Evolutionary conservation across 116 monocot species (phyloP).

Genomic region (Phalaenopsis hybrid): DNA sequence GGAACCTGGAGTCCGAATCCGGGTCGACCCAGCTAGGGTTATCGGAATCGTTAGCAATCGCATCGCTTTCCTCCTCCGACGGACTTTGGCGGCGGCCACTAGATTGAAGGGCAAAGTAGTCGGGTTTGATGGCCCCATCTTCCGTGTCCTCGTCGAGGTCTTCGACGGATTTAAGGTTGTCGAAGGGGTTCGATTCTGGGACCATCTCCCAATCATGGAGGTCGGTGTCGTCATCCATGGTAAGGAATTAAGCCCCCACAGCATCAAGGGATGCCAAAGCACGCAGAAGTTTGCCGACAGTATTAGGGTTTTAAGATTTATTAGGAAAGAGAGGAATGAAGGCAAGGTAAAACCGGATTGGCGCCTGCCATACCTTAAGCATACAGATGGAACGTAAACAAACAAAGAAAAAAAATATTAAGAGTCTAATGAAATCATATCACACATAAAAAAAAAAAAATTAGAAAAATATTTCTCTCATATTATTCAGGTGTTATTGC

Average conservation of each 20-base stretch:
- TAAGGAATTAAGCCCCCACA: background rate
- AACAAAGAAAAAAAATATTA: too few species aligned
- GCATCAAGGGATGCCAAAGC: too few species aligned
- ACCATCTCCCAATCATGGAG: conserved; percentile 29
- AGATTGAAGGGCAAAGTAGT: conserved; percentile 35
- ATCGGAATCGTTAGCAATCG: conserved; percentile 14
- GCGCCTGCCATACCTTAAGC: too few species aligned
- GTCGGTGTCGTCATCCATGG: conserved; percentile 16
- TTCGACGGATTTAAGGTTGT: background rate
- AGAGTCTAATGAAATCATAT: too few species aligned
- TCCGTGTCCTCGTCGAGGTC: conserved; percentile 1
- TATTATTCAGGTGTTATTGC: too few species aligned
- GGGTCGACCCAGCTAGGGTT: conserved; percentile 38
- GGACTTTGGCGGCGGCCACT: background rate
- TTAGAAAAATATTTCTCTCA: too few species aligned
- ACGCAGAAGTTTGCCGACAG: background rate
- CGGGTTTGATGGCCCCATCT: conserved; percentile 25
- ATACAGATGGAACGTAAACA: too few species aligned
- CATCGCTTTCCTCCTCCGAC: conserved; percentile 8
- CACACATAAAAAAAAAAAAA: too few species aligned
- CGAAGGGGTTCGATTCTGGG: conserved; percentile 10
- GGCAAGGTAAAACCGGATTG: too few species aligned
- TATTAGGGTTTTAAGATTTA: background rate
- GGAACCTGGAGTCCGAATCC: conserved; percentile 17
- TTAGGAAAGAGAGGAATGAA: background rate